Conservation (phyloP, 176 grass and related monocot species). For the Lolium rigidum region DNA sequence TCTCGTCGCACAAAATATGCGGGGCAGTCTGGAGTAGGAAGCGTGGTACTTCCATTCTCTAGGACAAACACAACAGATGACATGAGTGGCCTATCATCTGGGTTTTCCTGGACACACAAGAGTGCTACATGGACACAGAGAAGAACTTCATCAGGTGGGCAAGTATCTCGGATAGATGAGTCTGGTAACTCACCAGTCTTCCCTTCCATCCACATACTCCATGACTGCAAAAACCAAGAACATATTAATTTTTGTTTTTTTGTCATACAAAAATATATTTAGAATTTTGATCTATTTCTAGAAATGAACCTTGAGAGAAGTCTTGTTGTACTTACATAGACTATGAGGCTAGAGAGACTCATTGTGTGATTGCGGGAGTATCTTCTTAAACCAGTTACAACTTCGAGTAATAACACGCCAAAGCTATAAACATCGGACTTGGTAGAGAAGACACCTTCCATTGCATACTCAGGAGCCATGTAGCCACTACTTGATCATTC, state of each 20-base stretch:
- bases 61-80: not conserved
- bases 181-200: not conserved
- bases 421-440: not conserved
- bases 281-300: not conserved
- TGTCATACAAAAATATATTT: not conserved
- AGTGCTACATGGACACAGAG: not conserved
- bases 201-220: not conserved
- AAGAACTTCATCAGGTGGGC: not conserved
- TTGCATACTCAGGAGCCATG: not conserved
- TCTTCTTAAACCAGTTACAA: not conserved
- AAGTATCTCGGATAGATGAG: not conserved
- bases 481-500: not conserved
- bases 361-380: not conserved
- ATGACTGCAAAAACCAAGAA: not conserved
- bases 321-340: not conserved
- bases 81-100: too few species aligned
- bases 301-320: not conserved
- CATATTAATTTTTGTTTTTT: not conserved
- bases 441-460: not conserved
- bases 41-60: not conserved
- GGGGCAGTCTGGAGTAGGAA: not conserved
- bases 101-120: constrained; percentile 6
- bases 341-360: not conserved
- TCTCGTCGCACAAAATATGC: not conserved
- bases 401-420: not conserved